Evolutionary conservation across 2,329 filamentous ascomycete species (phyloP).

Genomic region (Colletotrichum karsti): DNA sequence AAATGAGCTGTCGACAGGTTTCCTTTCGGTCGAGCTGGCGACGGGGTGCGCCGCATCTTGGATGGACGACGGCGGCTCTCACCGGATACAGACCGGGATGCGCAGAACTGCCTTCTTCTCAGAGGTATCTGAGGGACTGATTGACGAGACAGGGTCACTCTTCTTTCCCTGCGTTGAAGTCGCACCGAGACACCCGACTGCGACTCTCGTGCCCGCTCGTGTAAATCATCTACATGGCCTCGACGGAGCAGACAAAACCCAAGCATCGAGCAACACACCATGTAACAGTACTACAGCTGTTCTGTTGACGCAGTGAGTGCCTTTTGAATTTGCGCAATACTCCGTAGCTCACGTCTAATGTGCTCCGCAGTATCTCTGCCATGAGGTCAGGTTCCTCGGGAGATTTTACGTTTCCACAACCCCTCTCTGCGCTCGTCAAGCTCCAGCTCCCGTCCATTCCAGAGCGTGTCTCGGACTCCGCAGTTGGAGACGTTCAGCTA

Average conservation of each 20-base stretch:
- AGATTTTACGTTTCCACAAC: slow-evolving; percentile 12
- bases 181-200: slow-evolving; percentile 23
- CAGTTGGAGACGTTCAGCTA: slow-evolving; percentile 23
- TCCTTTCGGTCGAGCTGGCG: not conserved
- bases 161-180: slow-evolving; percentile 8
- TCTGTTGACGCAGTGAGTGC: not conserved
- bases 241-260: slow-evolving; percentile 4
- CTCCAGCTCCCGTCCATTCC: slow-evolving; percentile 16
- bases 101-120: not conserved
- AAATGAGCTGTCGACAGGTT: not conserved
- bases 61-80: not conserved
- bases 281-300: slow-evolving; percentile 5
- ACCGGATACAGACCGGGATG: not conserved
- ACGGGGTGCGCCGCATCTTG: not conserved
- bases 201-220: slow-evolving; percentile 9
- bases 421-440: not conserved
- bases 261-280: slow-evolving; percentile 9
- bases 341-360: not conserved
- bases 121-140: not conserved
- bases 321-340: not conserved
- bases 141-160: not conserved
- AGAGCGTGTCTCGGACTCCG: slow-evolving; percentile 19
- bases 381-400: not conserved
- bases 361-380: not conserved
- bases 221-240: not conserved